Evolutionary conservation across 176 grass and related monocot species (phyloP), one percentile per base, ranked within the genome.

Genomic region (Juncus inflexus): DNA sequence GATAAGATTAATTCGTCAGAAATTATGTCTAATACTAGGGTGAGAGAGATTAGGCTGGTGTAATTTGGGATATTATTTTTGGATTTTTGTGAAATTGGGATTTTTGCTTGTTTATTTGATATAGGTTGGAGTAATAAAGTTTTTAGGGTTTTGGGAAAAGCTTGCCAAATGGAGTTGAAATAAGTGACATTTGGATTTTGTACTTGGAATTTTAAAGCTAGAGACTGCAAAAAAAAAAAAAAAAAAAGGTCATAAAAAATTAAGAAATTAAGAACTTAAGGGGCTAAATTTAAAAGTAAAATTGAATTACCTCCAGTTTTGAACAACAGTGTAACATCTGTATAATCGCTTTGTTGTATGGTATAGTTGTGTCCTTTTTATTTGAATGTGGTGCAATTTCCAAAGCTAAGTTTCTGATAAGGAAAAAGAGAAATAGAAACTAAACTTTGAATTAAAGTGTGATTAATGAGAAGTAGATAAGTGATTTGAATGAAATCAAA

Each of bases 1-100:
- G 63, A 83, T 35, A 51, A 59, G 76, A 97, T 61, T 41, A 91
- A 60, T 65, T 89, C 77, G 74, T 97, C 92, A 0, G 77, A 86
- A 70, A 97, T 89, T 45, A 76, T 86, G 57, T 86, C 72, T 52
- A 97, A 81, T 69, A 86, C 87, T 76, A 97, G 84, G 36, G 87
- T 83, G 13, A 97, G 75, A n/a, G 92, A 91, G 52, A 68, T 78
- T 60, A 97, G 50, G 66, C 55, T 76, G 49, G 66, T 62, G 56
- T 59, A 54, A 65, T 73, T 64, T 9, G 76, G 47, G 56, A 63
- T 65, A 69, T 52, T 54, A 55, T 75, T n/a, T 70, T 65, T 65
- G 50, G 58, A 11, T 70, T 66, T 67, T 60, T 39, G 69, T 13
- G 64, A 59, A 15, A 91, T 63, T 50, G 90, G 59, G 28, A 40